Base-by-base conservation (phyloP, 345 rosid species). In the Hirschfeldia incana region DNA sequence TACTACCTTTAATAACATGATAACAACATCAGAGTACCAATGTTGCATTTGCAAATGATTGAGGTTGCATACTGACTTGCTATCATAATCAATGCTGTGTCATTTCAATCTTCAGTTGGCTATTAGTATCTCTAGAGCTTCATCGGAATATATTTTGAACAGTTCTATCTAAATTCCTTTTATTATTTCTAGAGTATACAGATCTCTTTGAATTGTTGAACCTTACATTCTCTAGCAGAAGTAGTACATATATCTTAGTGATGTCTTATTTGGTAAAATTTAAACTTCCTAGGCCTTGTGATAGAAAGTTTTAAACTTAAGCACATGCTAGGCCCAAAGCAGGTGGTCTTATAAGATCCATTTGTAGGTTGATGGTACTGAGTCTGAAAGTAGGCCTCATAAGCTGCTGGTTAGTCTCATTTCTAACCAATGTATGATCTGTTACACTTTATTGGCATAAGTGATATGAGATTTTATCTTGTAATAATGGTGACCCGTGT, bases 391-490 rank as follows among this genome's bases (percentile, higher is more conserved):
- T 63, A 53, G 71, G 67, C 79, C 71, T 69, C 11, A 33, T 67
- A 61, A 68, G 34, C 58, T 46, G 69, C 73, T 73, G 61, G 11
- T 55, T 75, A 63, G 33, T 59, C 68, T 53, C 75, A 62, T 21
- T 69, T 67, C 39, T 65, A 69, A 75, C 68, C 42, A 57, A 57
- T 75, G 37, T 57, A 39, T 27, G 37, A 74, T 6, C 49, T 44
- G 17, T 69, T 3, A 37, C 60, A 62, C 67, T 69, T 67, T 34
- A 49, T 51, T 69, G 36, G 44, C 36, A 65, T 46, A 36, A 33
- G 17, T 80, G 71, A 69, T 69, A 51, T 30, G 72, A 80, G 55
- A 63, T 67, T 69, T 75, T 61, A 27, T 61, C 28, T 39, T 70
- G 37, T 62, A 28, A 53, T 64, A 53, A 44, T 36, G 32, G 65